These are phyloP conservation scores for Wallacemonas rigidus DNA, from an alignment of 208 protist genomes.

Conservation along the genomic window DNA sequence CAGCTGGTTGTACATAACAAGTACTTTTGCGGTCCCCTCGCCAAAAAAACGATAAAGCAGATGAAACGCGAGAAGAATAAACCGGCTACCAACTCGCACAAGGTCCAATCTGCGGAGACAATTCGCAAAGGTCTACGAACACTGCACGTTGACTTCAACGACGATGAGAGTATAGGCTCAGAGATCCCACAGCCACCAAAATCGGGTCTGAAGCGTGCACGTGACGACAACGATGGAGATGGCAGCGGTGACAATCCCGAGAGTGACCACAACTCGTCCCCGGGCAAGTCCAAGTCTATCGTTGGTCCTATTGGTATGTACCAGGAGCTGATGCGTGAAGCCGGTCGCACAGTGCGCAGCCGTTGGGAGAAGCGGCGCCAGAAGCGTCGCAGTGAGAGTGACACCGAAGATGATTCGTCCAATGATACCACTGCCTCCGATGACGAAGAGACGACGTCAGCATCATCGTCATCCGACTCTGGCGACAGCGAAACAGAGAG, in stretches of 20 bases:
- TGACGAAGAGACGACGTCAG: constrained; percentile 20
- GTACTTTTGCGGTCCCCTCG: constrained; percentile 93
- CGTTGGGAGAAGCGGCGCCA: constrained; percentile 66
- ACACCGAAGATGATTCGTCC: constrained; percentile 11
- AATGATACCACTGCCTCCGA: constrained; percentile 13
- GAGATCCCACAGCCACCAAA: background rate
- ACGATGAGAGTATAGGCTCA: constrained; percentile 22
- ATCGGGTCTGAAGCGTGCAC: background rate
- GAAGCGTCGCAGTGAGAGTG: constrained; percentile 21
- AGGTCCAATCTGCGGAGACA: constrained; percentile 70
- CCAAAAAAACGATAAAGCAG: constrained; percentile 84
- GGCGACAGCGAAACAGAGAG: constrained; percentile 11
- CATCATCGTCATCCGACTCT: constrained; percentile 1
- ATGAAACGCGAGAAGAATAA: constrained; percentile 77
- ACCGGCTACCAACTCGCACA: constrained; percentile 24
- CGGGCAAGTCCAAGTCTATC: constrained; percentile 27
- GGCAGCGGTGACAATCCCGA: constrained; percentile 1
- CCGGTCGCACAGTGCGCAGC: constrained; percentile 80
- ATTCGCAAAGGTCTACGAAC: constrained; percentile 83
- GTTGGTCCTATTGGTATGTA: constrained; percentile 90
- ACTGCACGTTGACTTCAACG: constrained; percentile 68
- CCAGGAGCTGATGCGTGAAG: constrained; percentile 87
- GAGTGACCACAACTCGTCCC: constrained; percentile 22
- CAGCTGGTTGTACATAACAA: constrained; percentile 91
- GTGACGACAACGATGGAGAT: background rate